Evolutionary conservation across 148 eudicot species (phyloP), one percentile per base, ranked within the genome.

Genomic region (Rhododendron henanense): DNA sequence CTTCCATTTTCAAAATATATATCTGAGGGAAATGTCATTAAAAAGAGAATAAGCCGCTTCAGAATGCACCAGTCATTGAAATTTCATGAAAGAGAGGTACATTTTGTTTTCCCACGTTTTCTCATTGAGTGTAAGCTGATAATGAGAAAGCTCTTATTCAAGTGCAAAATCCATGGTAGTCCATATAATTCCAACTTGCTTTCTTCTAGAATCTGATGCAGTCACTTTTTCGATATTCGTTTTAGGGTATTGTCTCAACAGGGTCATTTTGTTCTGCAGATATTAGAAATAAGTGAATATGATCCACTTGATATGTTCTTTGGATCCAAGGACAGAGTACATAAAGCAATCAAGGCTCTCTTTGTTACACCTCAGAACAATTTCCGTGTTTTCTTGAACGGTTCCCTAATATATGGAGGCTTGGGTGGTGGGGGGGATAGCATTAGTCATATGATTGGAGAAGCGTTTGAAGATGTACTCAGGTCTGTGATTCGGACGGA

Each of bases 301-400:
- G 93, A 97, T 89, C 99, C 98, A 16, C 93, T 94, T 86, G 98
- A 97, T 89, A 65, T 97, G 88, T 97, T 93, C 87, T 95, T 96
- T 85, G 94, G 98, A 90, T 92, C 98, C 89, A 92, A 87, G 85
- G 93, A 94, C 57, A 88, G 96, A 75, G 88, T 97, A 85, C 85
- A 89, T 63, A 92, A 86, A 84, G 98, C 99, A 87, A 90, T 97
- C n/a, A 91, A 88, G 86, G 92, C 91, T 69, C 98, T 97, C 80
- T 95, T 90, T 85, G 87, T 86, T 67, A 93, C 91, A 59, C 98
- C 99, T 59, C 98, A 97, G 90, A 97, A 95, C 91, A 97, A 97
- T 85, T 89, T 97, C 75, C 94, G 99, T 78, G 94, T 95, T 77
- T 95, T 97, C 90, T 88, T 93, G 84, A 92, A 97, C 84, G 98